phyloP scores from a whole-genome alignment of 371 early-diverging fungal genomes.

The Mortierella sp. region DNA sequence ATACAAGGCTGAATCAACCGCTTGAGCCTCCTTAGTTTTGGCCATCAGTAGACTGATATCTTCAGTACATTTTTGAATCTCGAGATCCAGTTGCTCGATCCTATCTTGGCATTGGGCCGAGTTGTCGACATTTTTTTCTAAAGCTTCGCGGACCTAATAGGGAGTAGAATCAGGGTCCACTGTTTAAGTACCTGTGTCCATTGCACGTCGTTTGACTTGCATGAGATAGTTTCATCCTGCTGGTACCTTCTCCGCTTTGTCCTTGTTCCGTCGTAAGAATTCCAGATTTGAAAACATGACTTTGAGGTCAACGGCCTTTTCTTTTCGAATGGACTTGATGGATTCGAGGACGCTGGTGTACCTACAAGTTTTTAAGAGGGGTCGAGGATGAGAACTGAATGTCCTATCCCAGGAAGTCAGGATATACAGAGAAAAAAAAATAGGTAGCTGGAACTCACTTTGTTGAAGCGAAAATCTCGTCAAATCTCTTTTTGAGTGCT shows the following conservation, averaged over 20 bases:
- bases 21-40: slow-evolving; percentile 53
- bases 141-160: slow-evolving; percentile 27
- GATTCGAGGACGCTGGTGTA: slow-evolving; percentile 94
- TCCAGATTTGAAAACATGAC: slow-evolving; percentile 74
- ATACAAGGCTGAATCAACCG: slow-evolving; percentile 45
- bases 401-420: neutral
- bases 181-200: neutral
- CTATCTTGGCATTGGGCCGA: slow-evolving; percentile 49
- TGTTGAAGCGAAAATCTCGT: slow-evolving; percentile 98
- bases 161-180: neutral
- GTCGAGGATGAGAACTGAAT: neutral
- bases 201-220: neutral
- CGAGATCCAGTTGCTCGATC: slow-evolving; percentile 57
- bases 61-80: slow-evolving; percentile 48
- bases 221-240: no score
- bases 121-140: slow-evolving; percentile 46
- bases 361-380: slow-evolving; percentile 38
- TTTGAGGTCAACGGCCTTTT: slow-evolving; percentile 72
- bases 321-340: slow-evolving; percentile 85
- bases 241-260: slow-evolving; percentile 75
- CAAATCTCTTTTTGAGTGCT: slow-evolving; percentile 97
- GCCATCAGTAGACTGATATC: slow-evolving; percentile 57
- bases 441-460: slow-evolving; percentile 62
- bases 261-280: slow-evolving; percentile 73
- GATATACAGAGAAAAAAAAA: neutral